phyloP scores from a whole-genome alignment of 208 protist species.

The Leptomonas seymouri region DNA sequence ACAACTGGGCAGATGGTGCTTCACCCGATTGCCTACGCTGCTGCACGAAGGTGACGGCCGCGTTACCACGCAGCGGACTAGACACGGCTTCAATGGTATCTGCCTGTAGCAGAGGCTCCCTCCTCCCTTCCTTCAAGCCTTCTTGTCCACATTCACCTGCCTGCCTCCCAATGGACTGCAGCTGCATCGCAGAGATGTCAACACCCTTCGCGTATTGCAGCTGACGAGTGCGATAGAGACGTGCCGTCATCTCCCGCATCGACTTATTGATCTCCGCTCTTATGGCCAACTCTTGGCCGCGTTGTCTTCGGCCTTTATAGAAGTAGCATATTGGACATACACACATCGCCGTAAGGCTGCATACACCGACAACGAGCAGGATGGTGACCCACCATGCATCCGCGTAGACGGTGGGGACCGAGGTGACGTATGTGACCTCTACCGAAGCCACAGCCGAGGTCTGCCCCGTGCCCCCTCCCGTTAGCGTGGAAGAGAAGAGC shows the following conservation, averaged over 20 bases:
- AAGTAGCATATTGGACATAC: neutral
- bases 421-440: constrained; percentile 7
- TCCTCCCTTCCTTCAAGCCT: neutral
- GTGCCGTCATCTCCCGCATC: constrained; percentile 28
- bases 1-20: neutral
- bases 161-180: neutral
- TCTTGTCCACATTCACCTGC: neutral
- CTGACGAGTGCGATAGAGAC: constrained; percentile 31
- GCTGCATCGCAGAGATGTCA: neutral
- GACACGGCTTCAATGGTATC: neutral
- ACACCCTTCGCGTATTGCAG: neutral
- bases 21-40: neutral
- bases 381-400: constrained; percentile 6
- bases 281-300: constrained; percentile 6
- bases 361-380: constrained; percentile 1
- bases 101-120: neutral
- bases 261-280: constrained; percentile 24
- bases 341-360: neutral
- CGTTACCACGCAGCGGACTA: neutral
- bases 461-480: neutral
- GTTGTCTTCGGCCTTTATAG: constrained; percentile 1
- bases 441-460: neutral
- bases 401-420: neutral
- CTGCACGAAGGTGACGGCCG: neutral
- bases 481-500: neutral